These are phyloP conservation scores for Emiliania huxleyi DNA, from an alignment of 78 protist species.

Conservation along the genomic window DNA sequence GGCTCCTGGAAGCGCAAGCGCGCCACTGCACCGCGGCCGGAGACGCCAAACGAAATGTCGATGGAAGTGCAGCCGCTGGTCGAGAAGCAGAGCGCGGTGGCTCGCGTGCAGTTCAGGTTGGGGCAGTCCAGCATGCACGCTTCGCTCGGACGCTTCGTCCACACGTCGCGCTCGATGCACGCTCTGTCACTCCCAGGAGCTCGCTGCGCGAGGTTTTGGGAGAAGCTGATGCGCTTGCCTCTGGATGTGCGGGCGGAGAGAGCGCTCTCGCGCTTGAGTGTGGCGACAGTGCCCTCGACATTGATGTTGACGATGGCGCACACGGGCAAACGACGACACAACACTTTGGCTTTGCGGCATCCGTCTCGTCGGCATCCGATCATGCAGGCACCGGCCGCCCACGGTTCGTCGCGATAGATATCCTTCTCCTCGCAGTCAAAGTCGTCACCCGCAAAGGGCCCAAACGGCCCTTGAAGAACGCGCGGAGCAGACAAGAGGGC, in stretches of 20 bases:
- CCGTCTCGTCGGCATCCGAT: not conserved
- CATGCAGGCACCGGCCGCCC: not conserved
- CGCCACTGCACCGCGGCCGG: not conserved
- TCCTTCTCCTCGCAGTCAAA: not conserved
- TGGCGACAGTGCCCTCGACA: not conserved
- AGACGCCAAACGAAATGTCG: not conserved
- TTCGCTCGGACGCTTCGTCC: not conserved
- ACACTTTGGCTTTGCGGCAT: not conserved
- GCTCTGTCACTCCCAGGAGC: not conserved
- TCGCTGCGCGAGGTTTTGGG: not conserved
- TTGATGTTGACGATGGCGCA: not conserved
- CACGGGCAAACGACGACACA: not conserved
- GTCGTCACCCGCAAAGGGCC: not conserved
- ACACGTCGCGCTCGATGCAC: not conserved
- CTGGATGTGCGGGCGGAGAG: not conserved
- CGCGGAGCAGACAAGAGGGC: too few relatives aligned
- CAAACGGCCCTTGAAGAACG: not conserved
- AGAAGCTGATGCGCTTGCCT: not conserved
- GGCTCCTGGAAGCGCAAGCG: not conserved
- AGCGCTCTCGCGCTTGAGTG: not conserved
- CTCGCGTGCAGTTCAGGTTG: not conserved
- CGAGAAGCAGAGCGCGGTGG: not conserved
- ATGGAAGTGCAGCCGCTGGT: not conserved
- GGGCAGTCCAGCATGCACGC: not conserved
- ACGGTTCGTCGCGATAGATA: not conserved